Base-by-base conservation (phyloP, 2,329 filamentous ascomycete species). In the Diaporthe citrichinensis region DNA sequence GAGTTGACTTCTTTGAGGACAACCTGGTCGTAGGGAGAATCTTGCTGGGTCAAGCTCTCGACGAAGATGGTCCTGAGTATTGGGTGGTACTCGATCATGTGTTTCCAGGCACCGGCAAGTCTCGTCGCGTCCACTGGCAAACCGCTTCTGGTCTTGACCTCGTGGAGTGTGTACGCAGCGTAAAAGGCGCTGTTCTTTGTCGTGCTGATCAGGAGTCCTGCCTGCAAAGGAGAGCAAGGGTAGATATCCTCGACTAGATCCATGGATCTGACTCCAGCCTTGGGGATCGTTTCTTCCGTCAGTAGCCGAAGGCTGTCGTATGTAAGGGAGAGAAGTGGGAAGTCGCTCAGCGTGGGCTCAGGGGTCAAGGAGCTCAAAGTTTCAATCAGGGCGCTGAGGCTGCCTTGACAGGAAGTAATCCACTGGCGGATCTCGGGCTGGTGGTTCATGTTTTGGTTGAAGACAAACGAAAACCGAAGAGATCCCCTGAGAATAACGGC, bases 161-260 rank as follows among this genome's bases (percentile, higher is more conserved):
- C 59, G n/a, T 62, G 59, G 4, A 62, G 59, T 44, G 59, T 62
- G 20, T 62, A 62, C 15, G 59, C 49, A 39, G 25, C 78, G 74
- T 81, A 81, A 53, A 78, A 78, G 0, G 77, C 77, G n/a, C 79
- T 78, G 25, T 78, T 76, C 5, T 78, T 72, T 23, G 79, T 62
- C 53, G 84, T 83, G 34, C 83, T 84, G n/a, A 85, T 75, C 0
- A 84, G 74, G 17, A 86, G 81, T 5, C 84, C 84, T 1, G 81
- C 79, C 58, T 86, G 84, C 76, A 84, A 81, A 0, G 84, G 83
- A 0, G 84, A 84, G 72, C 83, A 84, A 1, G 84, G 84, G 28
- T 84, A 86, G 0, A 85, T 80, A 28, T 84, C 83, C 34, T 83
- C 79, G 0, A 86, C 77, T 44, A 44, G 15, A 3, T 80, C 77